A percentile compares a stretch with the other conserved stretches of the same genome.
Conservation (phyloP, 176 grass and related monocot genomes). For the Triticum timopheevii region DNA sequence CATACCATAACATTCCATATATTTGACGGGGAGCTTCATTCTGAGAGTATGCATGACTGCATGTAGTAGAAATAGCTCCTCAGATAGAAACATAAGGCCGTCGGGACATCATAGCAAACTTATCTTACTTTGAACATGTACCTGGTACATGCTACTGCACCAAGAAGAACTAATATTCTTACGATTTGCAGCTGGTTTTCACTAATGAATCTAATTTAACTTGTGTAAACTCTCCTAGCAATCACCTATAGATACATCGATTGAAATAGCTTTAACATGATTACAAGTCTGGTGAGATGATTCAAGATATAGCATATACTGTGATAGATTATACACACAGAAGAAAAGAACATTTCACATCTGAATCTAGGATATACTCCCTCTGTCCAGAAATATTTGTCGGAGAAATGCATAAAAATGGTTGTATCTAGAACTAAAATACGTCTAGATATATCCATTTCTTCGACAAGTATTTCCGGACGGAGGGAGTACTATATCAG, state of each 20-base stretch:
- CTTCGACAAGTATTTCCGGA: too few relatives aligned
- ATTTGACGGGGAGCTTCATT: neutral
- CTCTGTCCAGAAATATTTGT: too few relatives aligned
- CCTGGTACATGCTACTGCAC: neutral
- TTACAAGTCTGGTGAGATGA: neutral
- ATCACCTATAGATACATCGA: neutral
- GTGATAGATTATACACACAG: neutral
- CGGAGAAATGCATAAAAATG: too few relatives aligned
- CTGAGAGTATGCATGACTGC: neutral
- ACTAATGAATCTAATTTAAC: neutral
- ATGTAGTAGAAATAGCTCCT: slow-evolving; percentile 9
- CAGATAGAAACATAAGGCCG: neutral
- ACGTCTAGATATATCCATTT: too few relatives aligned
- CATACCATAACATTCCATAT: neutral
- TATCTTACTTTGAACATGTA: neutral
- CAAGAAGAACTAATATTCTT: neutral
- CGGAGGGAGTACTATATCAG: neutral
- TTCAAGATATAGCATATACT: neutral
- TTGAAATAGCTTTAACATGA: neutral
- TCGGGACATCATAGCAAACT: neutral
- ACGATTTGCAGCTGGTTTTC: slow-evolving; percentile 13
- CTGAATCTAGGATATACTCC: neutral
- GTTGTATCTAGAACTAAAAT: too few relatives aligned
- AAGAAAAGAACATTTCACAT: slow-evolving; percentile 18
- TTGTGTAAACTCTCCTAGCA: neutral